Evolutionary conservation across 257 asterid species (phyloP).

Genomic region (Solanum sejunctum): DNA sequence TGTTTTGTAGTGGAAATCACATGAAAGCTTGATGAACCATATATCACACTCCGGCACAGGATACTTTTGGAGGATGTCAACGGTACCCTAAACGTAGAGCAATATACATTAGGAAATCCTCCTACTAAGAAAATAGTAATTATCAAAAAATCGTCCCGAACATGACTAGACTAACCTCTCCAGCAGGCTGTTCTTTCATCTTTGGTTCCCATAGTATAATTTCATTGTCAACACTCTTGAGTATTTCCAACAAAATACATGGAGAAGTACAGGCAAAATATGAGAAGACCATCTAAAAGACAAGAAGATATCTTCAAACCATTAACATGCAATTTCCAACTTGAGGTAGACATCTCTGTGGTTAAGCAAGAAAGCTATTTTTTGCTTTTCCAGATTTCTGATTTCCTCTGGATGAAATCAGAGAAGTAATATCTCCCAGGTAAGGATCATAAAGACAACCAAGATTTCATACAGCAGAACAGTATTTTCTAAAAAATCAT

Average conservation of each 20-base stretch:
- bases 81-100: slow-evolving; percentile 60
- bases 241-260: slow-evolving; percentile 3
- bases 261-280: neutral
- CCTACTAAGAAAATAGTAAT: neutral
- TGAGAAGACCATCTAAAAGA: neutral
- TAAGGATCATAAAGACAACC: neutral
- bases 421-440: neutral
- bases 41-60: slow-evolving; percentile 98
- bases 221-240: slow-evolving; percentile 94
- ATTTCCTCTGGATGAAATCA: neutral
- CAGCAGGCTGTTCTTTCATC: slow-evolving; percentile 92
- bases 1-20: slow-evolving; percentile 69
- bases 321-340: neutral
- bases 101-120: neutral
- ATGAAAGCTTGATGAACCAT: slow-evolving; percentile 96
- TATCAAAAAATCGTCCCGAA: neutral
- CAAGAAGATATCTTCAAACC: neutral
- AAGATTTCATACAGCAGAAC: neutral
- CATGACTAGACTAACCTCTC: slow-evolving; percentile 56
- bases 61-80: slow-evolving; percentile 87
- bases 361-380: neutral
- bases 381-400: neutral
- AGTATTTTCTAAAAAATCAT: neutral
- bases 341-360: neutral
- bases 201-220: slow-evolving; percentile 95